Percentiles rank a stretch among this genome's conserved stretches.
Conservation (phyloP, 306 rosid species). For the Macrotyloma uniflorum region DNA sequence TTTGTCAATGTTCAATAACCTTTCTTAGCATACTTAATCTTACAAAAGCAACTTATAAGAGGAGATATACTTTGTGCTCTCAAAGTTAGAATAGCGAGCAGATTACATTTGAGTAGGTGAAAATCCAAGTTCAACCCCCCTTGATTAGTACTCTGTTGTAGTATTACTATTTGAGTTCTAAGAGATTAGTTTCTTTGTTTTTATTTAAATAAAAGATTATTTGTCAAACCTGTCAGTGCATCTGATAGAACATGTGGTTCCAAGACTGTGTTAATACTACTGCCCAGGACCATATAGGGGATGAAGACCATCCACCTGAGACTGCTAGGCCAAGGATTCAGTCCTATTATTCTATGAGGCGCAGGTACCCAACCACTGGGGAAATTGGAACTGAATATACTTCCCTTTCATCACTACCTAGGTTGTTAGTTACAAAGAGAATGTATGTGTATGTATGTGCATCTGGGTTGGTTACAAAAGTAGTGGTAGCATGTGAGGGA, state of each 20-base stretch:
- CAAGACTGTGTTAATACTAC: neutral
- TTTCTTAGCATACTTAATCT: neutral
- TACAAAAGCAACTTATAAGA: too few relatives aligned
- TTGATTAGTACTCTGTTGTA: neutral
- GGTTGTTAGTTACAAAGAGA: neutral
- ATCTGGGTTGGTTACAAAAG: neutral
- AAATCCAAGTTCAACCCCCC: slow-evolving; percentile 4
- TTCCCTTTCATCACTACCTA: neutral
- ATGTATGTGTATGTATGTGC: neutral
- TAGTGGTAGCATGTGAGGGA: neutral
- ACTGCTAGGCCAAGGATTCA: neutral
- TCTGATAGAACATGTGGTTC: neutral
- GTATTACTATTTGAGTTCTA: neutral
- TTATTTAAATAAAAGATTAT: neutral
- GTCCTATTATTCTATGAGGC: neutral
- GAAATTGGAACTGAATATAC: neutral
- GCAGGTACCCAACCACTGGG: neutral
- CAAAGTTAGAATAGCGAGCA: neutral
- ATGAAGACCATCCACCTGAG: neutral
- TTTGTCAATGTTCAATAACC: neutral
- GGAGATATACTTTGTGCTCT: neutral
- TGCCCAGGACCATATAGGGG: neutral
- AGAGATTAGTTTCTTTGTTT: neutral
- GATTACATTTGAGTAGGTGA: neutral
- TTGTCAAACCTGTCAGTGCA: neutral